phyloP scores from a whole-genome alignment of 2,329 filamentous ascomycete species.

The Sordariomycetes sp. region DNA sequence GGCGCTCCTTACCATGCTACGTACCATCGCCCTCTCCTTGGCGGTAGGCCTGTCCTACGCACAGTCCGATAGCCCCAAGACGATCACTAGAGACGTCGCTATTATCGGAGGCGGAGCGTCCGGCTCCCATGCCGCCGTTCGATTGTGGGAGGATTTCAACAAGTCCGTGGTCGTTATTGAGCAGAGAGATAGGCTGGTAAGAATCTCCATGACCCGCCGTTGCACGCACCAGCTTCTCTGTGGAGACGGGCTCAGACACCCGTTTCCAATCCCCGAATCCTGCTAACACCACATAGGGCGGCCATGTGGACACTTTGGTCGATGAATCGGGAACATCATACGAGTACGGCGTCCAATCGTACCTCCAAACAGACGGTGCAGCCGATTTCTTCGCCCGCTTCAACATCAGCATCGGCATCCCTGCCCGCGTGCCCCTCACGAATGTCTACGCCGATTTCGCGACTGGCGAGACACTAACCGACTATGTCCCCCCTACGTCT shows the following conservation, averaged over 20 bases:
- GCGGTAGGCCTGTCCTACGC: no score
- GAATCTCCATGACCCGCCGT: no score
- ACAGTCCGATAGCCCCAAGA: no score
- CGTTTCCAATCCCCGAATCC: no score
- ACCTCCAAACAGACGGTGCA: slow-evolving; percentile 25
- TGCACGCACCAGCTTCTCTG: no score
- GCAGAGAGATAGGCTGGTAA: slow-evolving; percentile 18
- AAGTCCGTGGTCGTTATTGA: slow-evolving; percentile 23
- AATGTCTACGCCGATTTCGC: slow-evolving; percentile 22
- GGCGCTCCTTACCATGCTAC: no score
- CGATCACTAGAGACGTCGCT: slow-evolving; percentile 16
- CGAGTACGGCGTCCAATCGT: slow-evolving; percentile 26
- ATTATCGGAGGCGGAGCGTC: slow-evolving; percentile 24
- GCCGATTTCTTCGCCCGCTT: slow-evolving; percentile 32
- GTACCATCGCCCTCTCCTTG: no score
- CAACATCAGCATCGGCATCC: slow-evolving; percentile 18
- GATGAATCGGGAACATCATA: slow-evolving; percentile 22
- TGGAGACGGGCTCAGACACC: no score
- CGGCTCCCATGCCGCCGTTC: slow-evolving; percentile 22
- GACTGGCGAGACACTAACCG: slow-evolving; percentile 18
- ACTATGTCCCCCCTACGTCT: slow-evolving; percentile 13
- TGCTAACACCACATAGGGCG: slow-evolving; percentile 22
- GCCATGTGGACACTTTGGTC: slow-evolving; percentile 35
- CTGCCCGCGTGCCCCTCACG: slow-evolving; percentile 14
- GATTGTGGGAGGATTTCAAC: slow-evolving; percentile 21